Base-by-base conservation (phyloP, 2,329 filamentous ascomycete species). In the Gnomoniopsis smithogilvyi region DNA sequence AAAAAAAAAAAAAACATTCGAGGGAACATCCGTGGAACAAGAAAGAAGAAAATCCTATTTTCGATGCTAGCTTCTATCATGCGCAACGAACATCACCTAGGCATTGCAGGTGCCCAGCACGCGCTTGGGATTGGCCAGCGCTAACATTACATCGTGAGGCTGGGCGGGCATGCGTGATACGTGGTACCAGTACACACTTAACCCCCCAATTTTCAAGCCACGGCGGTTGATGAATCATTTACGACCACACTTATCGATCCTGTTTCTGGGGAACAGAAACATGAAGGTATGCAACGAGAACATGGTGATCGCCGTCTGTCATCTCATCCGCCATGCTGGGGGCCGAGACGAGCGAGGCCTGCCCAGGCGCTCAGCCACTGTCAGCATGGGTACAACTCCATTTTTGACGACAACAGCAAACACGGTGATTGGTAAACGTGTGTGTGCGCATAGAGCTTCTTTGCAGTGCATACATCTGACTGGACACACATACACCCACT, bases 401-500 rank as follows among this genome's bases (percentile, higher is more conserved):
- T n/a, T 41, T 30, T 8, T 8, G 8, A 30, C 26, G 26, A 30
- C 26, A 30, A 4, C 8, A 30, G 4, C 8, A 30, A 30, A 30
- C 26, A 30, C 26, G 26, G 8, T 30, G 26, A 30, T 30, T 30
- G 26, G 26, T 30, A 30, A 30, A 30, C 26, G 4, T 30, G 4
- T 30, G 26, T 30, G 26, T 4, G 26, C 26, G 26, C 26, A 54
- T 49, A 34, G 41, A n/a, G n/a, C n/a, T n/a, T n/a, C n/a, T n/a
- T n/a, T 49, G 48, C 33, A 58, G 43, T 51, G 14, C 38, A 58
- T 41, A 10, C 41, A 33, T 17, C 41, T 21, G 46, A 34, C 30
- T 24, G 43, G 33, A 46, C 54, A 50, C 45, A 36, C 30, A 33
- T 62, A 59, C 54, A 19, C 41, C 17, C 19, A 45, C 17, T 21